Base-by-base conservation (phyloP, 192 early-diverging fungal genomes). In the Umbelopsis vinacea region DNA sequence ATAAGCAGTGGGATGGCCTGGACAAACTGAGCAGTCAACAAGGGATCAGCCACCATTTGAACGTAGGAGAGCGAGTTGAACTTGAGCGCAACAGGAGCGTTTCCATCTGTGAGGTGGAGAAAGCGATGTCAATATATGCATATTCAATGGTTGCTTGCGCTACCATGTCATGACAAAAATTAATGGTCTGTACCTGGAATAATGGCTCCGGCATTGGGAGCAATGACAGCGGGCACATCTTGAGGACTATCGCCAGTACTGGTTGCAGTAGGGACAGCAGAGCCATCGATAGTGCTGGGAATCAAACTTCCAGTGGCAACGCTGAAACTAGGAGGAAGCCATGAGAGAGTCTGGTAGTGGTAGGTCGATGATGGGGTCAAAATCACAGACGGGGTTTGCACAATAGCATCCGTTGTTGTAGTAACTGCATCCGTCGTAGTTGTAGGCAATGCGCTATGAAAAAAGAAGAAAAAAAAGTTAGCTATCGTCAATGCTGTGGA, bases 1-100 rank as follows among this genome's bases (percentile, higher is more conserved):
- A 81, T 57, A 7, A 74, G 29, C 2, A 68, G 9, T 23, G 79
- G 75, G 19, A 81, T 24, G 2, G 55, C 68, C 22, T 73, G 72
- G 23, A 76, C 69, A 23, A 81, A 71, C 33, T 74, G 53, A 26
- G 79, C 71, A 1, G 79, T 69, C 40, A 74, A 38, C 10, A 81
- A 50, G 14, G 69, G 45, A 15, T 81, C 66, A 33, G 14, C 11
- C 1, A 81, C 72, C 69, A 81, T 66, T 52, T 68, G 63, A 23
- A 24, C 23, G 45, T 74, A 81, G 8, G 74, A 76, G 17, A 78
- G 33, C 6, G 46, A 35, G 14, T 78, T 66, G 48, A 78, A 74
- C 19, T 70, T 73, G 47, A 78, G 60, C 46, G 57, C 52, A 2
- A 68, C 72, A 14, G 66, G 37, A 7, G 33, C 19, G 21, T 52